phyloP scores from a whole-genome alignment of 768 basidiomycete species.

The Peribolospora baueri region DNA sequence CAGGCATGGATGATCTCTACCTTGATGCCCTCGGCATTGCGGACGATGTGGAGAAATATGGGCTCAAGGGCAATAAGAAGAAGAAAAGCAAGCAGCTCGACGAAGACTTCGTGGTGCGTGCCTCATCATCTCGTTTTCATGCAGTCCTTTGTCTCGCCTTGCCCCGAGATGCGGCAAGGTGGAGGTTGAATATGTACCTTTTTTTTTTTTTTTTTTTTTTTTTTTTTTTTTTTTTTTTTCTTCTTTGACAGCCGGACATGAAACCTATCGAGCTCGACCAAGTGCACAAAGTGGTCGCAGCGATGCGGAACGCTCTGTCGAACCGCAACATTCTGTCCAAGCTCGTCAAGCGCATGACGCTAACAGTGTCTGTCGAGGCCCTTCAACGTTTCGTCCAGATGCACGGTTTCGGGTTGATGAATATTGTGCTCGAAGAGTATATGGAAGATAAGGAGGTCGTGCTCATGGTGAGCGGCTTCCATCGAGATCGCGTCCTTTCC shows the following conservation, averaged over 20 bases:
- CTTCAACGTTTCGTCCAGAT: constrained; percentile 51
- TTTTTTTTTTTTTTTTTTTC: not conserved
- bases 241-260: constrained; percentile 39
- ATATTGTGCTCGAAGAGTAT: constrained; percentile 59
- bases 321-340: constrained; percentile 61
- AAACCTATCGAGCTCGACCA: constrained; percentile 53
- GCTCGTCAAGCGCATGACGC: constrained; percentile 63
- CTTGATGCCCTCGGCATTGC: constrained; percentile 85
- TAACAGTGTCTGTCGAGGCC: constrained; percentile 48
- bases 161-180: not conserved
- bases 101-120: constrained; percentile 63
- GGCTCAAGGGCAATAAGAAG: constrained; percentile 66
- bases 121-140: no score
- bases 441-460: constrained; percentile 42
- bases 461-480: constrained; percentile 31
- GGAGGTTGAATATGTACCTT: not conserved
- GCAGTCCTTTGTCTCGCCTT: not conserved
- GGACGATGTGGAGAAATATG: constrained; percentile 61
- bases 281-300: constrained; percentile 73
- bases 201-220: not conserved
- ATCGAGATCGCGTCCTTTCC: not conserved
- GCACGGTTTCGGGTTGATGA: constrained; percentile 82
- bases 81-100: constrained; percentile 80
- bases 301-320: constrained; percentile 54
- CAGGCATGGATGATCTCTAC: constrained; percentile 78